Evolutionary conservation across 2,329 filamentous ascomycete genomes (phyloP).

Genomic region (Hysterium pulicare): DNA sequence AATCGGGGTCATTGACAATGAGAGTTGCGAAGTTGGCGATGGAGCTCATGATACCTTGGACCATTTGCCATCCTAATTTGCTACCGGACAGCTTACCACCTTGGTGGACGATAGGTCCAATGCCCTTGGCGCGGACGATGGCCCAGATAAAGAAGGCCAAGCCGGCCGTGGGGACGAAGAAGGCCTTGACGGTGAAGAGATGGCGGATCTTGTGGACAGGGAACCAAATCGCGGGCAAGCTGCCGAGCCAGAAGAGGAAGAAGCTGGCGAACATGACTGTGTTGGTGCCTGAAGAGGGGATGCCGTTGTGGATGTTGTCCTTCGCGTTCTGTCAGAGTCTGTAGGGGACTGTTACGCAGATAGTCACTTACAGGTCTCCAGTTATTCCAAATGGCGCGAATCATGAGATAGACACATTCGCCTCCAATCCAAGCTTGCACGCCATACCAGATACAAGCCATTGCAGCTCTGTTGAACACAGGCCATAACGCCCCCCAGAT

Average conservation of each 20-base stretch:
- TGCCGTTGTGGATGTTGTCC: conserved; percentile 60
- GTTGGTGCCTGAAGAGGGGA: conserved; percentile 66
- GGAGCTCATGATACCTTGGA: conserved; percentile 82
- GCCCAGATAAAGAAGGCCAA: conserved; percentile 87
- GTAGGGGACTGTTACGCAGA: not conserved
- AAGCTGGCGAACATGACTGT: conserved; percentile 77
- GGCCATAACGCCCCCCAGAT: conserved; percentile 90
- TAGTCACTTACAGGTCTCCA: conserved; percentile 48
- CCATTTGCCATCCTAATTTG: conserved; percentile 73
- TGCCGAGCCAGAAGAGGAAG: conserved; percentile 80
- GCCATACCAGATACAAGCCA: conserved; percentile 85
- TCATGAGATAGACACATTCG: conserved; percentile 80
- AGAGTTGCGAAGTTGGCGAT: conserved; percentile 90
- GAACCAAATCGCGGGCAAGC: conserved; percentile 82
- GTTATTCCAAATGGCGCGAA: conserved; percentile 74
- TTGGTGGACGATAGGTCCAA: conserved; percentile 78
- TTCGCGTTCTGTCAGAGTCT: conserved; percentile 9
- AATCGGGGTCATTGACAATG: conserved; percentile 78
- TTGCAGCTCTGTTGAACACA: conserved; percentile 81
- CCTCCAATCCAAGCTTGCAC: conserved; percentile 80
- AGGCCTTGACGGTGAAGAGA: conserved; percentile 86
- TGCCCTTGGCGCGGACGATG: conserved; percentile 73
- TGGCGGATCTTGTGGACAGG: conserved; percentile 86
- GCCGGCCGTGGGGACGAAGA: conserved; percentile 77
- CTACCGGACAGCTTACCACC: conserved; percentile 61